Conservation (phyloP, 768 basidiomycete genomes). For the Boletus rubropictus region DNA sequence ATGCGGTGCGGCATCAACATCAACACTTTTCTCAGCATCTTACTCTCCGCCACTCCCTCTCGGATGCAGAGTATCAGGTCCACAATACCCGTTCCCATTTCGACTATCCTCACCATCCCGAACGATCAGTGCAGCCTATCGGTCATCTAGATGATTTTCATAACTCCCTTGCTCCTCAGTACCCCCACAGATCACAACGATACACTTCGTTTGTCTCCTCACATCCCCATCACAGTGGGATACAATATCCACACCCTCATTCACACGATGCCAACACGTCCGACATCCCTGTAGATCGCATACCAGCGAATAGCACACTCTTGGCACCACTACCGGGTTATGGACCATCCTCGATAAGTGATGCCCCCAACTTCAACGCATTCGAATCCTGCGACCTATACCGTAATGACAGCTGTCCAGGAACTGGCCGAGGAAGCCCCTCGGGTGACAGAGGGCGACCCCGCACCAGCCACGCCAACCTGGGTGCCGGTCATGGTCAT, state of each 20-base stretch:
- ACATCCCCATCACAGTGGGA: conserved; percentile 10
- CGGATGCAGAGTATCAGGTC: conserved; percentile 21
- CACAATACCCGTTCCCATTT: conserved; percentile 15
- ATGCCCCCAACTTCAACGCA: conserved; percentile 7
- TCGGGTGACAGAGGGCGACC: conserved; percentile 20
- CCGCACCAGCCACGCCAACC: conserved; percentile 15
- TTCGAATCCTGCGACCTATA: conserved; percentile 35
- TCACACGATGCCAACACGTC: conserved; percentile 19
- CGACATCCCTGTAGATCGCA: conserved; percentile 32
- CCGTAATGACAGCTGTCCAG: conserved; percentile 36
- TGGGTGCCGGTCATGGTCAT: conserved; percentile 7
- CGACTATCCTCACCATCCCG: conserved; percentile 26
- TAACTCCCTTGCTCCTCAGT: conserved; percentile 14
- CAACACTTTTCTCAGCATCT: conserved; percentile 17
- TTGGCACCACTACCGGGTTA: conserved; percentile 67
- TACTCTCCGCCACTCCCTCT: conserved; percentile 24
- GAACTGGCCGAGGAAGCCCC: conserved; percentile 35
- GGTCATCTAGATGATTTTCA: conserved; percentile 19
- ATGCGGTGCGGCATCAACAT: conserved; percentile 14
- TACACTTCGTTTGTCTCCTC: conserved; percentile 20
- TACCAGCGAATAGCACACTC: conserved; percentile 62
- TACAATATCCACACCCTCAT: conserved; percentile 23
- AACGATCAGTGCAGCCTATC: conserved; percentile 10
- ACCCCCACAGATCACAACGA: conserved; percentile 26
- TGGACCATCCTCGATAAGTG: conserved; percentile 35